Evolutionary conservation across 345 rosid genomes (phyloP), one percentile per base, ranked within the genome.

Genomic region (Salix udensis): DNA sequence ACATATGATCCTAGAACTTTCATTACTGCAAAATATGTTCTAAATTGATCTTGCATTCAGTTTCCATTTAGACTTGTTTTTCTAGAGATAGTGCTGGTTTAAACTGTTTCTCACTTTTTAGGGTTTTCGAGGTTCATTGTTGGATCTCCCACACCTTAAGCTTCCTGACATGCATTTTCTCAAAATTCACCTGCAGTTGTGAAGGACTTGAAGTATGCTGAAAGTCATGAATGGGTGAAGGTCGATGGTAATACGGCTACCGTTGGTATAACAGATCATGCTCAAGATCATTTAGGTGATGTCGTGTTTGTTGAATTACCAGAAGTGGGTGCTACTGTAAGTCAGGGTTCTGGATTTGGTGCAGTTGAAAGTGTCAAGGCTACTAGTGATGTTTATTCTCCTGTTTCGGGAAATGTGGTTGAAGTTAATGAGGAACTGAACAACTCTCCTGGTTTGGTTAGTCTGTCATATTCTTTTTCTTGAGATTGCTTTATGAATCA

Each of bases 291-390:
- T 81, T 85, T 96, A 67, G 99, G 99, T 1, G 98, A 96, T 84
- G 99, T 96, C 16, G 98, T 96, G 72, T 96, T 87, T 77, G 97
- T 92, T 10, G 99, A 96, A 80, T 78, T 94, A 67, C 98, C 98
- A 8, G 98, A 94, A 23, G 86, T 89, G 70, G 98, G 98, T 68
- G 77, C 80, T 53, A 8, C 84, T 1, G 91, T 94, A 69, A 79
- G 80, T 9, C 94, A 96, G 62, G 99, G 97, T 6, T 80, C 75
- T 72, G 76, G 95, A 70, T 96, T 96, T 76, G 98, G 99, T 48
- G 99, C 99, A 0, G 97, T 96, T 53, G 99, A 96, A 81, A 96
- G 99, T 79, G 99, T 96, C 67, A 96, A 96, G 89, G 99, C 99
- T 60, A 91, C 97, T 13, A 96, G 99, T 73, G 99, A 96, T 87